phyloP scores from a whole-genome alignment of 2,329 filamentous ascomycete genomes.

The Zymoseptoria pseudotritici region DNA sequence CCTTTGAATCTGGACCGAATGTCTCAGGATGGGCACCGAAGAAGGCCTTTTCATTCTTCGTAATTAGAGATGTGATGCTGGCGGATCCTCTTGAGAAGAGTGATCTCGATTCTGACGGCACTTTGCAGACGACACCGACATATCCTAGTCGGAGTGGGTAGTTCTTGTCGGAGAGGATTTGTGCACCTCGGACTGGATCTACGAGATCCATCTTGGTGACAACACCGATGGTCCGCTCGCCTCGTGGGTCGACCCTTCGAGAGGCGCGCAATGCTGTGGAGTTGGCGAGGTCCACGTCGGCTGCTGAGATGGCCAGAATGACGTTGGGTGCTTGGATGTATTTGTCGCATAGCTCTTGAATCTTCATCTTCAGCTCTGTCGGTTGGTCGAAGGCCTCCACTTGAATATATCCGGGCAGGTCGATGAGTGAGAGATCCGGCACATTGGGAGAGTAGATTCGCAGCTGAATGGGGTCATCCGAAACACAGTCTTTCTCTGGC shows the following conservation, averaged over 20 bases:
- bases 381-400: constrained; percentile 89
- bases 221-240: constrained; percentile 95
- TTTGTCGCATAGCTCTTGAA: constrained; percentile 92
- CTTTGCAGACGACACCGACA: constrained; percentile 84
- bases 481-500: constrained; percentile 82
- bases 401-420: constrained; percentile 95
- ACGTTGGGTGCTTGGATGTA: constrained; percentile 96
- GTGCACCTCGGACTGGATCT: constrained; percentile 67
- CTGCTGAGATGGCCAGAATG: constrained; percentile 93
- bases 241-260: constrained; percentile 82
- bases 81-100: constrained; percentile 77
- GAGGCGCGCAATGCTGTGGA: constrained; percentile 87
- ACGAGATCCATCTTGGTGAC: constrained; percentile 99
- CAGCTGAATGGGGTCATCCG: constrained; percentile 92
- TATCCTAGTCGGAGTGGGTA: constrained; percentile 94
- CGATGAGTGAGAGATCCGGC: constrained; percentile 89
- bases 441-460: constrained; percentile 94
- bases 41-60: constrained; percentile 79
- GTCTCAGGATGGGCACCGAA: constrained; percentile 77
- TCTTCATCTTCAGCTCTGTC: constrained; percentile 86
- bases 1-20: constrained; percentile 63
- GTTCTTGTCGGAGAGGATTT: constrained; percentile 78
- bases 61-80: constrained; percentile 73
- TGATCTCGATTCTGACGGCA: constrained; percentile 56
- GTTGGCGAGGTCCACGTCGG: constrained; percentile 94